phyloP scores from a whole-genome alignment of 164 flowering plant genomes.

The Annona squamosa region DNA sequence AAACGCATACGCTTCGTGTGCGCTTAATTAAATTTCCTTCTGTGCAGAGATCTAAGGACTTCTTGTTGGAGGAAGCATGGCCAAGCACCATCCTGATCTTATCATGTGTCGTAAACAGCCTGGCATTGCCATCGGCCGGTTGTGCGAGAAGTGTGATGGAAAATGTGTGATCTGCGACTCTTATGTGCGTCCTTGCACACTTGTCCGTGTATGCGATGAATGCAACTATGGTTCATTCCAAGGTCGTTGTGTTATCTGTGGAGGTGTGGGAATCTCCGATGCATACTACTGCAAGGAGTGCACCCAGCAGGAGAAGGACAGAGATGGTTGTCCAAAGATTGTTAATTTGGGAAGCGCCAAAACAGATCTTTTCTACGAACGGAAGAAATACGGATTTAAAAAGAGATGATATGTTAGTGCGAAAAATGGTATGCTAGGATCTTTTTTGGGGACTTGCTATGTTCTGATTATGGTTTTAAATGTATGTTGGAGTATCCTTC shows the following conservation, averaged over 20 bases:
- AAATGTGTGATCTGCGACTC: constrained; percentile 71
- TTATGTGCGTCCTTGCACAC: constrained; percentile 62
- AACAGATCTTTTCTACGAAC: constrained; percentile 77
- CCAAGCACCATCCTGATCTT: constrained; percentile 74
- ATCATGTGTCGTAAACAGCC: constrained; percentile 73
- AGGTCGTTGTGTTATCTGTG: constrained; percentile 74
- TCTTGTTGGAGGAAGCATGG: constrained; percentile 29
- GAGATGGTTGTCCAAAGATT: constrained; percentile 82
- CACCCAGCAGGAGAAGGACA: constrained; percentile 82
- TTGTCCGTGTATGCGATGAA: constrained; percentile 77
- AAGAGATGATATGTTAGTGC: constrained; percentile 38
- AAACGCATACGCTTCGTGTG: no score
- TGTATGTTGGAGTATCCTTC: no score
- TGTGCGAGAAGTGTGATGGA: constrained; percentile 61
- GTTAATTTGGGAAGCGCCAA: constrained; percentile 89
- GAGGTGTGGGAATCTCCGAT: constrained; percentile 88
- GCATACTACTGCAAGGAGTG: constrained; percentile 91
- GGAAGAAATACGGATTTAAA: constrained; percentile 85
- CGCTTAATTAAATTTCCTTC: no score
- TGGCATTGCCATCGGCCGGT: constrained; percentile 60
- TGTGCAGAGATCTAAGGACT: constrained; percentile 1
- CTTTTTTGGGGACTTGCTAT: background rate
- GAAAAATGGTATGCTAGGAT: background rate
- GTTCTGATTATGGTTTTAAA: no score
- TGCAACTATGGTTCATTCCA: constrained; percentile 94